A percentile compares a stretch with the other conserved stretches of the same genome.
Conservation (phyloP, 352 stramenopile species). For the Phytopythium kandeliae region DNA sequence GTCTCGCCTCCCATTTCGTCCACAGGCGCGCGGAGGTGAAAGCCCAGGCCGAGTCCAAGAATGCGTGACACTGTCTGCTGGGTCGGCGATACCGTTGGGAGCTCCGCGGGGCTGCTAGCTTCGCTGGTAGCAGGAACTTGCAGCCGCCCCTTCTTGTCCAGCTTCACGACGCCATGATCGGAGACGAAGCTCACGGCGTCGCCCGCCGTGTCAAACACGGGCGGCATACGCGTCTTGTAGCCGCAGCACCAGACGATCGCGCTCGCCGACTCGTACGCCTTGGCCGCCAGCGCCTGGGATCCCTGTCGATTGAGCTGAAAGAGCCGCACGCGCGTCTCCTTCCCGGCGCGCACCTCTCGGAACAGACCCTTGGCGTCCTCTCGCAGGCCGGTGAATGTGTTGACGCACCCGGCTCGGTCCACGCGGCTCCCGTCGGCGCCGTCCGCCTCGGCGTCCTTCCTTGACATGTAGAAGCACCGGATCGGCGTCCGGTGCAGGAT, state of each 20-base stretch:
- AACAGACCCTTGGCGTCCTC: constrained; percentile 81
- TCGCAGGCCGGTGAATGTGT: constrained; percentile 81
- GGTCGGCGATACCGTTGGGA: constrained; percentile 6
- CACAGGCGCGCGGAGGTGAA: constrained; percentile 63
- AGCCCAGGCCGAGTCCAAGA: constrained; percentile 72
- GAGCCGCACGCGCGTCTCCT: constrained; percentile 61
- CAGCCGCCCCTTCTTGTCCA: constrained; percentile 50
- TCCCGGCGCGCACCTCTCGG: constrained; percentile 48
- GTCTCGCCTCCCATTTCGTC: constrained; percentile 79
- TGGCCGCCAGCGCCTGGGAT: constrained; percentile 43
- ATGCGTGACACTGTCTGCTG: constrained; percentile 11
- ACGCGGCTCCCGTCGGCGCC: constrained; percentile 43
- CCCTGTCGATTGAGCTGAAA: constrained; percentile 65
- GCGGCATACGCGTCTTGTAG: constrained; percentile 66
- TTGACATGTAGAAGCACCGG: constrained; percentile 70
- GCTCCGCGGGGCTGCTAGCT: not conserved
- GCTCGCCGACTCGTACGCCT: constrained; percentile 56
- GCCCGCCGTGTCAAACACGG: constrained; percentile 37
- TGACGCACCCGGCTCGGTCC: constrained; percentile 66
- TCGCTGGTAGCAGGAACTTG: constrained; percentile 19
- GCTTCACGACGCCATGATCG: constrained; percentile 61
- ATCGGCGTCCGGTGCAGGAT: constrained; percentile 76
- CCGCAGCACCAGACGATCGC: constrained; percentile 82
- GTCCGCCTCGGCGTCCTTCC: constrained; percentile 76
- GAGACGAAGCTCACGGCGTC: constrained; percentile 35